Conservation (phyloP, 208 protist genomes). For the Kentomonas sorsogonicus region DNA sequence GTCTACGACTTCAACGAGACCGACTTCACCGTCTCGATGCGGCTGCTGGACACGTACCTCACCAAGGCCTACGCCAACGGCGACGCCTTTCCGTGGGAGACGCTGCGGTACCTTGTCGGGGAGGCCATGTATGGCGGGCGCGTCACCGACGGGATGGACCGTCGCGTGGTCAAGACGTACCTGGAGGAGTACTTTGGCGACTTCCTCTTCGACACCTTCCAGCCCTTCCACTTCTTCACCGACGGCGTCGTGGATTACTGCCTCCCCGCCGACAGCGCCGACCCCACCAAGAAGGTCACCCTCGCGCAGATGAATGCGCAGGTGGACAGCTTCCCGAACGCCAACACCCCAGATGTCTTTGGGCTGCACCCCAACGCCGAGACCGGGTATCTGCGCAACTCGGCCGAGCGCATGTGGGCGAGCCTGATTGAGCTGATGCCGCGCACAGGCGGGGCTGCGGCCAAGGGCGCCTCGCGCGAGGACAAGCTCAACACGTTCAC, state of each 20-base stretch:
- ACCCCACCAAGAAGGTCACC: constrained; percentile 58
- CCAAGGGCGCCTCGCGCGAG: constrained; percentile 79
- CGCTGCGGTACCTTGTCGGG: constrained; percentile 98
- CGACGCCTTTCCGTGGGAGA: constrained; percentile 97
- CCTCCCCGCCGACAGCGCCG: constrained; percentile 77
- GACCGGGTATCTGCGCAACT: constrained; percentile 95
- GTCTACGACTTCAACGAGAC: constrained; percentile 99
- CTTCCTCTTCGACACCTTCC: constrained; percentile 99
- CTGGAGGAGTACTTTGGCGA: constrained; percentile 99
- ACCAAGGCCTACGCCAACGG: constrained; percentile 93
- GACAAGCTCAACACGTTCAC: constrained; percentile 85
- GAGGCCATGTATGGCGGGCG: constrained; percentile 99
- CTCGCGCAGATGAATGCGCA: constrained; percentile 84
- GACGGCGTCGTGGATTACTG: constrained; percentile 88
- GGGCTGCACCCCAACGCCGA: constrained; percentile 98
- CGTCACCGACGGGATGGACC: constrained; percentile 97
- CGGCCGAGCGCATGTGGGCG: constrained; percentile 92
- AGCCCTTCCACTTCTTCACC: constrained; percentile 97
- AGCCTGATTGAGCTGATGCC: constrained; percentile 97
- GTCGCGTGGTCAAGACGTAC: constrained; percentile 97
- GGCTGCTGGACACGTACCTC: constrained; percentile 95
- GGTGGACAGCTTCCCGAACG: constrained; percentile 92
- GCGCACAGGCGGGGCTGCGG: constrained; percentile 42
- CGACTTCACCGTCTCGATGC: constrained; percentile 97
- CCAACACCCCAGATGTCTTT: constrained; percentile 97